A percentile compares a stretch with the other conserved stretches of the same genome.
phyloP scores from a whole-genome alignment of 1,139 yeast genomes.

The Nakaseomyces kungkrabaensis region DNA sequence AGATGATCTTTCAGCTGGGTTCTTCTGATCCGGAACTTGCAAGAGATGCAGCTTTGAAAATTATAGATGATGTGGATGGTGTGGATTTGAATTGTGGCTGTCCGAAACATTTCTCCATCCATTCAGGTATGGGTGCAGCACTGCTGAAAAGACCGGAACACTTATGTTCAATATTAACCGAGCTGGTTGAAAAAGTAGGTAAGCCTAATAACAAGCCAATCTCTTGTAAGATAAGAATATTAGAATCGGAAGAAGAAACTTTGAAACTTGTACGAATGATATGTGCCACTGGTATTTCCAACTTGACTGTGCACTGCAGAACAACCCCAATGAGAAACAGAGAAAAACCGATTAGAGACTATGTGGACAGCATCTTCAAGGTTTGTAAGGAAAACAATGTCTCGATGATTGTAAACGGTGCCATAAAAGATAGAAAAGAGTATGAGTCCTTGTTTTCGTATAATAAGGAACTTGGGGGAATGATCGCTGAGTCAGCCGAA shows the following conservation, averaged over 20 bases:
- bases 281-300: slow-evolving; percentile 71
- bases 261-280: slow-evolving; percentile 50
- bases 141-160: slow-evolving; percentile 70
- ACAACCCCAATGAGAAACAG: slow-evolving; percentile 85
- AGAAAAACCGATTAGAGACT: slow-evolving; percentile 62
- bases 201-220: slow-evolving; percentile 66
- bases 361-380: slow-evolving; percentile 50
- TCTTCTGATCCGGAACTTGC: slow-evolving; percentile 78
- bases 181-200: slow-evolving; percentile 72
- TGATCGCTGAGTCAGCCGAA: slow-evolving; percentile 93
- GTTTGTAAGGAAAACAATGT: slow-evolving; percentile 58
- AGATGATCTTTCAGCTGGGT: slow-evolving; percentile 81
- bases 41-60: slow-evolving; percentile 71
- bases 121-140: slow-evolving; percentile 97
- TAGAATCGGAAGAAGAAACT: slow-evolving; percentile 56
- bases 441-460: slow-evolving; percentile 46
- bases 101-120: slow-evolving; percentile 82
- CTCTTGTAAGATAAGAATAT: slow-evolving; percentile 76
- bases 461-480: slow-evolving; percentile 53
- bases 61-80: slow-evolving; percentile 81
- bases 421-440: slow-evolving; percentile 47
- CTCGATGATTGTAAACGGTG: slow-evolving; percentile 75
- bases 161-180: slow-evolving; percentile 54
- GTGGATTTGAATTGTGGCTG: slow-evolving; percentile 94
- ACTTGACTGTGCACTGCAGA: slow-evolving; percentile 85